phyloP scores from a whole-genome alignment of 345 rosid species.

The Citrus reticulata region DNA sequence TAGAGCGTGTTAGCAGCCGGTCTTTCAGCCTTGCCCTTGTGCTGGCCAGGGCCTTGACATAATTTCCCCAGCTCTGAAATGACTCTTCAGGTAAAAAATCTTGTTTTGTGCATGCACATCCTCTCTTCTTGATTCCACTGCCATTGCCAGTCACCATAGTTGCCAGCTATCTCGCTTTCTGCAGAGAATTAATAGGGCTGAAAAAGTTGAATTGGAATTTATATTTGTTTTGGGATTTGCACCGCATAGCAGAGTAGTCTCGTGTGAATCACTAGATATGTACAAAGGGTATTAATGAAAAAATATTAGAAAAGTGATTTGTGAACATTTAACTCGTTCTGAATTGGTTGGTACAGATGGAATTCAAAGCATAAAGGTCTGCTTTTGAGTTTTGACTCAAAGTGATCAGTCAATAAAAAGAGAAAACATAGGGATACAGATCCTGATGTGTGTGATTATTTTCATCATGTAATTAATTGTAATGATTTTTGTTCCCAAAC shows the following conservation, averaged over 20 bases:
- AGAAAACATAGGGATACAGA: not conserved
- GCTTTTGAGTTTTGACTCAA: slow-evolving; percentile 2
- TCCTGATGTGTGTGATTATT: too few relatives aligned
- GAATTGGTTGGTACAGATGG: not conserved
- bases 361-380: slow-evolving; percentile 3
- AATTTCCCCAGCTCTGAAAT: slow-evolving; percentile 49
- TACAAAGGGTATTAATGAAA: not conserved
- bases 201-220: not conserved
- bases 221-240: not conserved
- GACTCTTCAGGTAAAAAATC: slow-evolving; percentile 68
- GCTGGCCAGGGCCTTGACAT: slow-evolving; percentile 45
- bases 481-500: not conserved
- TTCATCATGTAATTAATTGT: too few relatives aligned
- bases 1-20: slow-evolving; percentile 45
- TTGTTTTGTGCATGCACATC: slow-evolving; percentile 29
- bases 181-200: not conserved
- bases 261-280: not conserved
- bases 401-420: not conserved
- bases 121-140: slow-evolving; percentile 18
- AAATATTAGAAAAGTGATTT: not conserved
- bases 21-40: slow-evolving; percentile 52
- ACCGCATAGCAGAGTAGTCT: too few relatives aligned
- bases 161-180: not conserved
- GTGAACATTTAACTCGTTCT: not conserved
- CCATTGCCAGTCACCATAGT: slow-evolving; percentile 18